Conservation (phyloP, 2,329 filamentous ascomycete species). For the Graphium sp. region DNA sequence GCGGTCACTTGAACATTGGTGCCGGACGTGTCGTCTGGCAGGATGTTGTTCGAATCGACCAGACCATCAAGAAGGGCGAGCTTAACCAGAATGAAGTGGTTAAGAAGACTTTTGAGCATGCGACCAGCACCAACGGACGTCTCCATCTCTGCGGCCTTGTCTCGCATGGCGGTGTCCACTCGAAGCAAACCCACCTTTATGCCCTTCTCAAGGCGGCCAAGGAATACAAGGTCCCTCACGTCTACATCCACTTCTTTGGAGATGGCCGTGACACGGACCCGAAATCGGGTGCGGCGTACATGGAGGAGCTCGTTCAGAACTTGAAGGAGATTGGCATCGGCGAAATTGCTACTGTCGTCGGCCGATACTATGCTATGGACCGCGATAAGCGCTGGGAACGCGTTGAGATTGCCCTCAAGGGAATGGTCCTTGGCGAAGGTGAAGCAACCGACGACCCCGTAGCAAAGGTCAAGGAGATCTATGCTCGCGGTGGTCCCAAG, state of each 20-base stretch:
- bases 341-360: conserved; percentile 82
- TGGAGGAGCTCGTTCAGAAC: conserved; percentile 70
- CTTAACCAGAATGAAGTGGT: conserved; percentile 63
- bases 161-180: conserved; percentile 91
- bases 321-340: conserved; percentile 73
- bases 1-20: conserved; percentile 95
- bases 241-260: conserved; percentile 98
- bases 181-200: conserved; percentile 87
- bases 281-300: conserved; percentile 77
- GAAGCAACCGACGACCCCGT: conserved; percentile 75
- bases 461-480: conserved; percentile 72
- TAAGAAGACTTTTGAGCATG: conserved; percentile 57
- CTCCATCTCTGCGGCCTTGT: conserved; percentile 86
- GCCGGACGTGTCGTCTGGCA: conserved; percentile 97
- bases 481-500: conserved; percentile 47
- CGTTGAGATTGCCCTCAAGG: conserved; percentile 78
- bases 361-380: conserved; percentile 98
- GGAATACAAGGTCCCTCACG: conserved; percentile 69
- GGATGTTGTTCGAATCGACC: conserved; percentile 91
- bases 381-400: conserved; percentile 99
- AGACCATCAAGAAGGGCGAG: conserved; percentile 73
- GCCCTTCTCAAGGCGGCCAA: conserved; percentile 81
- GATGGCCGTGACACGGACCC: conserved; percentile 97
- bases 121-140: conserved; percentile 77
- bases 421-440: conserved; percentile 70